Evolutionary conservation across 2,329 filamentous ascomycete genomes (phyloP).

Genomic region (Sordariomycetes sp.): DNA sequence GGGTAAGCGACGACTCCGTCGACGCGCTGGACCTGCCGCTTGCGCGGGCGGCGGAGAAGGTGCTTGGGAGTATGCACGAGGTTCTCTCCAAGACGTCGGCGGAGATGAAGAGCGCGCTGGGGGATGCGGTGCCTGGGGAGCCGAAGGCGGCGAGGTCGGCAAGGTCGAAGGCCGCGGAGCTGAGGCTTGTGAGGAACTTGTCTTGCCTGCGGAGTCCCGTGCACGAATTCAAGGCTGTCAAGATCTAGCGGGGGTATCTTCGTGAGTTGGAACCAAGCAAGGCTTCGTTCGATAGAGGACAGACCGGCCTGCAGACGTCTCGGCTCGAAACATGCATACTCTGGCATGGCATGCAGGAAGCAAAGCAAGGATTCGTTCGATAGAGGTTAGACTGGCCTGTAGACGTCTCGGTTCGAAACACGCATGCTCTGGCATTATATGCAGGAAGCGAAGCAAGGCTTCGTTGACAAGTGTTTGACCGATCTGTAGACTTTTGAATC

Average conservation of each 20-base stretch:
- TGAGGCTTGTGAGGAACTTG: conserved; percentile 68
- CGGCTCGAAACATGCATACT: background rate
- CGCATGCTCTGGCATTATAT: background rate
- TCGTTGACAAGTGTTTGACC: background rate
- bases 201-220: conserved; percentile 53
- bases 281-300: background rate
- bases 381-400: background rate
- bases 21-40: conserved; percentile 61
- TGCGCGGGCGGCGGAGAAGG: conserved; percentile 71
- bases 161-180: conserved; percentile 74
- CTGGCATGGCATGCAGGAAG: background rate
- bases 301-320: background rate
- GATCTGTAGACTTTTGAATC: too few relatives aligned
- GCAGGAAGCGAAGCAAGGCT: background rate
- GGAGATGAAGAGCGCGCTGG: conserved; percentile 38
- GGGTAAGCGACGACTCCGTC: conserved; percentile 67
- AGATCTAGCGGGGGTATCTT: background rate
- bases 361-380: background rate
- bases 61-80: conserved; percentile 84
- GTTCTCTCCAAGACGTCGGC: conserved; percentile 58
- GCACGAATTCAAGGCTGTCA: conserved; percentile 46
- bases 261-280: background rate
- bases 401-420: background rate
- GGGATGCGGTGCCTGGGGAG: conserved; percentile 22
- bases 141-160: conserved; percentile 51